Base-by-base conservation (phyloP, 805 yeast species). In the Metschnikowia cubensis region DNA sequence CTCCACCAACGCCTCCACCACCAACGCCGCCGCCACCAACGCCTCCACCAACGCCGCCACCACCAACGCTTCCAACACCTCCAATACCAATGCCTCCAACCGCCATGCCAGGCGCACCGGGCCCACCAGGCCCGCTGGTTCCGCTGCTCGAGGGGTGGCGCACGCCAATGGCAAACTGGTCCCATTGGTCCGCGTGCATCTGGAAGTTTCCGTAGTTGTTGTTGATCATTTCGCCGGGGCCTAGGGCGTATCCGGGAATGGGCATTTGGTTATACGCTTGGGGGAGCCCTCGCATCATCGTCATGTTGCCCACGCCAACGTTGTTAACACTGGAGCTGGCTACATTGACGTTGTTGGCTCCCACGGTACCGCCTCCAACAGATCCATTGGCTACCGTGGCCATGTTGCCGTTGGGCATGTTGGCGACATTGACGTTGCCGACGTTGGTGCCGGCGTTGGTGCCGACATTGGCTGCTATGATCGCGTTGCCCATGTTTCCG, bases 151-250 rank as follows among this genome's bases (percentile, higher is more conserved):
- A 17, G n/a, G 35, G 47, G 18, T 44, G 47, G 11, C 47, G 50
- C 31, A 47, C 42, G 4, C 55, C 58, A 11, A 43, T 47, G 29
- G 45, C 53, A 11, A 47, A 37, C 33, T 47, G 53, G 14, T 56
- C 59, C 60, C 60, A 56, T 31, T 51, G 55, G 35, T 57, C 60
- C 5, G 47, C 40, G 14, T 37, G 59, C 21, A 49, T 41, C 11
- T 45, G 59, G 34, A 42, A 52, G 38, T 45, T 50, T 20, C 50
- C 52, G 31, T 48, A 49, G 22, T 39, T 43, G 17, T 41, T 39
- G 21, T 47, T 35, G 18, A 47, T 48, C 10, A 43, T 34, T 17
- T 43, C 46, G 7, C 51, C 52, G 7, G 49, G 56, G 36, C 37
- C 48, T 14, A 50, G 38, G n/a, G 42, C 53, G 35, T 50, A 48